Conservation (phyloP, 495 filamentous ascomycete genomes). For the Pseudotulostoma volvatum region DNA sequence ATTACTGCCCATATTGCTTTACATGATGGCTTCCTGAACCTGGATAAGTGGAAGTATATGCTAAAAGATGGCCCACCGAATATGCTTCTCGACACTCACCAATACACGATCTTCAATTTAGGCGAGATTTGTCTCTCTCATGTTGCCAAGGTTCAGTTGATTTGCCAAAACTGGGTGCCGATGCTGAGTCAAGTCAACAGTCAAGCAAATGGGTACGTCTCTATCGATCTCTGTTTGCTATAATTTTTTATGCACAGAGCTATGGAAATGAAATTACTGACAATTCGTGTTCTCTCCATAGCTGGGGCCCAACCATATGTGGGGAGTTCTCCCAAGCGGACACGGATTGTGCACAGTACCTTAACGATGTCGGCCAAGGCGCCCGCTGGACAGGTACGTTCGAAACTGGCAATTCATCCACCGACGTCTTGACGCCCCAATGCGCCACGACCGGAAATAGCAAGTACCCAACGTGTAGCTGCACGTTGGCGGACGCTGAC, state of each 20-base stretch:
- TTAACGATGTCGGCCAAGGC: conserved; percentile 82
- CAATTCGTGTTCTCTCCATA: conserved; percentile 6
- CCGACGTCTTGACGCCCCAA: conserved; percentile 31
- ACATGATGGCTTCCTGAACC: conserved; percentile 71
- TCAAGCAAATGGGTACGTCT: conserved; percentile 46
- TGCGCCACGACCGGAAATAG: conserved; percentile 48
- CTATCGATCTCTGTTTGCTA: neutral
- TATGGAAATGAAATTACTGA: no score
- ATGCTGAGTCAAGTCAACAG: conserved; percentile 58
- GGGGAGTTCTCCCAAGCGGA: conserved; percentile 98
- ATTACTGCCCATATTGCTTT: conserved; percentile 51
- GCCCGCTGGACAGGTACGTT: conserved; percentile 82
- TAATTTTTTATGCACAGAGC: neutral
- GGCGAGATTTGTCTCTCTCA: conserved; percentile 59
- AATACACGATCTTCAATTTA: conserved; percentile 79
- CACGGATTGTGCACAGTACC: conserved; percentile 75
- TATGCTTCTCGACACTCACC: conserved; percentile 81
- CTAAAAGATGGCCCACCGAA: conserved; percentile 32
- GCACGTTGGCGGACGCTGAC: conserved; percentile 58
- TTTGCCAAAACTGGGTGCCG: conserved; percentile 69
- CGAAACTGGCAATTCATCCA: conserved; percentile 37
- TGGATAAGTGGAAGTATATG: conserved; percentile 62
- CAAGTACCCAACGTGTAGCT: conserved; percentile 41
- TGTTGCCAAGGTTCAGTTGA: conserved; percentile 60
- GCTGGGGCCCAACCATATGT: conserved; percentile 89